Evolutionary conservation across 1,139 yeast species (phyloP), one percentile per base, ranked within the genome.

Genomic region (Saccharomyces hybrid): DNA sequence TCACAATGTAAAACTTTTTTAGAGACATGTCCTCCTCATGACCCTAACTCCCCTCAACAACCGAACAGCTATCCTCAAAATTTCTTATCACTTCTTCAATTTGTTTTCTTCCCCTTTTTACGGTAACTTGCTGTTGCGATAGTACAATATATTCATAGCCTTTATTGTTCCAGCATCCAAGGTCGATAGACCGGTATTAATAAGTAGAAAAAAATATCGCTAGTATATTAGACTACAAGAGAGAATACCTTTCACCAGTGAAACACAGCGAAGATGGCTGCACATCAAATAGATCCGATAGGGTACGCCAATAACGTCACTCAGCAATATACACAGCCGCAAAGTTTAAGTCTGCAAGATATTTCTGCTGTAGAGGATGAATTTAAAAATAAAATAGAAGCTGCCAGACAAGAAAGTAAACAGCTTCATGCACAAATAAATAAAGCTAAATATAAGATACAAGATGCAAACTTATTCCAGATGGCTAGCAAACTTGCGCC

Each of bases 361-460:
- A 49, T 38, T 3, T 31, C 47, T 8, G 38, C 42, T n/a, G 47
- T 61, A 9, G 67, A 61, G 52, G 63, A 58, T 4, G 65, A 63
- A 44, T 54, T 68, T 14, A 64, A 64, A 46, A 59, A 60, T 20
- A 62, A 61, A 50, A 75, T 78, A 16, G 66, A 63, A 1, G 55
- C 60, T 14, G 81, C 83, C 1, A 71, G 79, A 52, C 66, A 69
- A 25, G 82, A 80, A 59, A 80, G 83, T 1, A 72, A 74, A 54
- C 69, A 70, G 44, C 70, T 82, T 23, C 79, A 79, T 57, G 66
- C 67, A 14, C 85, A 82, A 63, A 73, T 82, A 11, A 80, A 80
- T 55, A 71, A 70, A 41, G 70, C 75, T 2, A 76, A 77, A 54
- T 60, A 62, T 4, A 70, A 72, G 55, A 71, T 76, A 31, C 78